Percentiles rank a stretch among this genome's conserved stretches.
Conservation (phyloP, 129 eudicot genomes). For the Artemisia annua region DNA sequence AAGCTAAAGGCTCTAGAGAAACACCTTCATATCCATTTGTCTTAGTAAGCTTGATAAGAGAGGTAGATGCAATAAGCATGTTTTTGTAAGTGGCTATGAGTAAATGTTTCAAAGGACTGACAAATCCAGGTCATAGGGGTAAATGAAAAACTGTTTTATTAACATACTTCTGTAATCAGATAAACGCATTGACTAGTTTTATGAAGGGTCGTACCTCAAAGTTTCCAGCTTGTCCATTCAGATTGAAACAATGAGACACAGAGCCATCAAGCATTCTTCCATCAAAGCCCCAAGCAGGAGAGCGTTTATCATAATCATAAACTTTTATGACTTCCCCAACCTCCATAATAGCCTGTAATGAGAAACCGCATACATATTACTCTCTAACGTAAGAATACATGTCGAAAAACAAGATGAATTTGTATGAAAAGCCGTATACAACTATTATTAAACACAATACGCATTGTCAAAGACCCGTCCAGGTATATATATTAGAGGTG, state of each 20-base stretch:
- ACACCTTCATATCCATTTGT: too few relatives aligned
- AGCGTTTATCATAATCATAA: conserved; percentile 82
- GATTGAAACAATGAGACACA: conserved; percentile 91
- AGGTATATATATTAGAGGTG: too few relatives aligned
- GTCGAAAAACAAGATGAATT: conserved; percentile 7
- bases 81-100: neutral
- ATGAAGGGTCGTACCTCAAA: conserved; percentile 49
- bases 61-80: too few relatives aligned
- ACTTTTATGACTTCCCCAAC: conserved; percentile 96
- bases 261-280: conserved; percentile 54
- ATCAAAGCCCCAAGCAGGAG: conserved; percentile 99
- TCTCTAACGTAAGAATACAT: neutral
- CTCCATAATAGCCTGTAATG: conserved; percentile 76
- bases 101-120: neutral
- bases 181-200: neutral
- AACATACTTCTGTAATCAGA: too few relatives aligned
- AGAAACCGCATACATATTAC: neutral
- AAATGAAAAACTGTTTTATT: neutral
- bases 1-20: neutral
- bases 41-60: too few relatives aligned
- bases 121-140: neutral
- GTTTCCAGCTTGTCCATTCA: conserved; percentile 54
- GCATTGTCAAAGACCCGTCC: neutral
- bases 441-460: neutral
- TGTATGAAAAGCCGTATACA: conserved; percentile 12